Evolutionary conservation across 345 rosid species (phyloP).

Genomic region (Corchorus olitorius): DNA sequence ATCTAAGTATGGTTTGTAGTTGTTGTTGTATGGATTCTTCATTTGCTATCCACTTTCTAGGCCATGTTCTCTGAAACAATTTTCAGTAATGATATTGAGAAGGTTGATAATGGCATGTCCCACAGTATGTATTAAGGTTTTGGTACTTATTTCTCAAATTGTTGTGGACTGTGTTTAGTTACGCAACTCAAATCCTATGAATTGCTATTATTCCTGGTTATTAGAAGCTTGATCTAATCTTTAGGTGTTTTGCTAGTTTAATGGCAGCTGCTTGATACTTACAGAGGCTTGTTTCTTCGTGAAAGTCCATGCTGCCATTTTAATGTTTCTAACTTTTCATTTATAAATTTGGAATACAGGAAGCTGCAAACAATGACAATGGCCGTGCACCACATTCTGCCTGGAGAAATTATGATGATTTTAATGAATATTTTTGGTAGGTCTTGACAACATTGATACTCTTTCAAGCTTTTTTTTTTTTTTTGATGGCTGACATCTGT

Average conservation of each 20-base stretch:
- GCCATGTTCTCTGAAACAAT: background rate
- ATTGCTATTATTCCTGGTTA: background rate
- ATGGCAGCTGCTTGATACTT: background rate
- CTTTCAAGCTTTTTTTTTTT: background rate
- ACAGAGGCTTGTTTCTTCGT: background rate
- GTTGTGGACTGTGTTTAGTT: background rate
- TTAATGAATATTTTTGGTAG: conserved; percentile 94
- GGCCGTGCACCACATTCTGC: conserved; percentile 96
- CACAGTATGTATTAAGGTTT: background rate
- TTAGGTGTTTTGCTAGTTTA: background rate
- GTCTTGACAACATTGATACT: background rate
- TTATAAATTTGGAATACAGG: conserved; percentile 47
- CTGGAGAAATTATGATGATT: conserved; percentile 99
- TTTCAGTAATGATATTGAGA: background rate
- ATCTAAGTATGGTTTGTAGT: background rate
- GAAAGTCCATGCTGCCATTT: background rate
- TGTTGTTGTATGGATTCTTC: background rate
- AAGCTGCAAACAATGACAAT: conserved; percentile 84
- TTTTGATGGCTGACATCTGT: conserved; percentile 30
- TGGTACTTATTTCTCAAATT: background rate
- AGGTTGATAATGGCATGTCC: background rate
- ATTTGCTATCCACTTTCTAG: background rate
- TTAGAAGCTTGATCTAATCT: background rate
- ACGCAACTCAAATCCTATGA: background rate
- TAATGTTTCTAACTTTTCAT: background rate